Evolutionary conservation across 768 basidiomycete species (phyloP).

Genomic region (Psilocybe subaeruginosa): DNA sequence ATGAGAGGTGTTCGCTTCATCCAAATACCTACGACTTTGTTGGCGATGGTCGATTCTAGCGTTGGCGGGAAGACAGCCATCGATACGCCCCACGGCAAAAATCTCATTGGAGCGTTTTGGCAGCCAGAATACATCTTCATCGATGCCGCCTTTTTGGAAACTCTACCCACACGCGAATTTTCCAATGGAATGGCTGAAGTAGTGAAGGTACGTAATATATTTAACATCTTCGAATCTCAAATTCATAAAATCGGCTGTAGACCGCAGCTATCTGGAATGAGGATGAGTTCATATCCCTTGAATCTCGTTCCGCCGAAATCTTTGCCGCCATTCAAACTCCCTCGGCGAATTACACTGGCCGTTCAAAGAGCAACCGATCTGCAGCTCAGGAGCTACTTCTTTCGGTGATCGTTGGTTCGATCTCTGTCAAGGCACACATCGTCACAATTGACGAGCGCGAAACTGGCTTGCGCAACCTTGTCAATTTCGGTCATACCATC

Average conservation of each 20-base stretch:
- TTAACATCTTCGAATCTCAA: not conserved
- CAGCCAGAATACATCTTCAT: conserved; percentile 98
- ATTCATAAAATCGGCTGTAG: conserved; percentile 38
- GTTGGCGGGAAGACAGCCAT: conserved; percentile 99
- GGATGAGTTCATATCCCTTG: conserved; percentile 83
- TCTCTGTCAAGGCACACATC: conserved; percentile 95
- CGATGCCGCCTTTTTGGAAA: conserved; percentile 94
- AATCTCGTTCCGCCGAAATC: conserved; percentile 84
- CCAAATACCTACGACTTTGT: conserved; percentile 94
- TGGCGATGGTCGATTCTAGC: conserved; percentile 98
- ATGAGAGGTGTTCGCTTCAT: conserved; percentile 97
- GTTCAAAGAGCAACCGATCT: conserved; percentile 67
- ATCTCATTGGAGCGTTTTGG: conserved; percentile 98
- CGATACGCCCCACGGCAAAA: conserved; percentile 97
- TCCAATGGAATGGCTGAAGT: conserved; percentile 99
- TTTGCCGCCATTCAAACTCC: conserved; percentile 82
- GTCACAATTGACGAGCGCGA: conserved; percentile 97
- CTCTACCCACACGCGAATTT: conserved; percentile 89
- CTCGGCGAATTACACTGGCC: conserved; percentile 58
- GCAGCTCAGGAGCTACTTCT: conserved; percentile 83
- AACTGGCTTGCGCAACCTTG: conserved; percentile 94
- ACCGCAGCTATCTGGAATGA: conserved; percentile 99
- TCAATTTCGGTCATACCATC: conserved; percentile 99
- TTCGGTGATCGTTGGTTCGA: conserved; percentile 89
- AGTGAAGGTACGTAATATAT: conserved; percentile 71